These are phyloP conservation scores for Starmerella etchellsii DNA, from an alignment of 805 yeast species.

Conservation along the genomic window DNA sequence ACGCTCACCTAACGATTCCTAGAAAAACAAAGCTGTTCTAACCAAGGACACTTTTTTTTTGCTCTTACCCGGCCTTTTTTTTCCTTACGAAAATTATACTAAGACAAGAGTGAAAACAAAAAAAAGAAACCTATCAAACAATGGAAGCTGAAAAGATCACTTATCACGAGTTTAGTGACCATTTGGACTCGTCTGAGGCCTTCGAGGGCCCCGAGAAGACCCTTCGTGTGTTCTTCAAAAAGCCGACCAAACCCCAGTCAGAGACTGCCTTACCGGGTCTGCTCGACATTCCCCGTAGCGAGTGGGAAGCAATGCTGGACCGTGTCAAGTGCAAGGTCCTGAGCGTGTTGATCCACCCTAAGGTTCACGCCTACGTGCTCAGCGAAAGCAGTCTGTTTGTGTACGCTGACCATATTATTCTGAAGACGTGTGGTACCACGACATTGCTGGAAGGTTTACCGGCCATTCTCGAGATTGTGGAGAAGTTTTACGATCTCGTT, in stretches of 20 bases:
- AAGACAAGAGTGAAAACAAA: background rate
- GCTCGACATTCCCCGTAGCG: constrained; percentile 48
- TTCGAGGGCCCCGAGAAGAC: constrained; percentile 97
- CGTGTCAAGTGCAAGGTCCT: constrained; percentile 78
- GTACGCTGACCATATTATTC: constrained; percentile 67
- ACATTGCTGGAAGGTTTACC: constrained; percentile 71
- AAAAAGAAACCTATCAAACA: background rate
- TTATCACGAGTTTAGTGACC: constrained; percentile 66
- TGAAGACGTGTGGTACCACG: constrained; percentile 95
- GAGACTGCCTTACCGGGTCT: constrained; percentile 27
- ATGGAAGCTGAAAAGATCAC: constrained; percentile 33
- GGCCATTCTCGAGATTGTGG: constrained; percentile 43
- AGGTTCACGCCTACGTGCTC: constrained; percentile 68
- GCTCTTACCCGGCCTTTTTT: constrained; percentile 9
- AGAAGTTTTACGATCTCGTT: constrained; percentile 20
- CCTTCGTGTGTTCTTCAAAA: constrained; percentile 77
- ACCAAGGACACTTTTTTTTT: constrained; percentile 8
- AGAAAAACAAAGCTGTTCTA: constrained; percentile 9
- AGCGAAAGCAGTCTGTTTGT: constrained; percentile 87
- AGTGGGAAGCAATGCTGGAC: constrained; percentile 65
- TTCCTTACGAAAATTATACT: background rate
- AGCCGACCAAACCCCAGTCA: constrained; percentile 26
- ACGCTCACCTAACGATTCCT: background rate
- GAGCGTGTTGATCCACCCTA: constrained; percentile 53
- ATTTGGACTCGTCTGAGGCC: constrained; percentile 77